Base-by-base conservation (phyloP, 495 filamentous ascomycete species). In the Bombardia bombarda region DNA sequence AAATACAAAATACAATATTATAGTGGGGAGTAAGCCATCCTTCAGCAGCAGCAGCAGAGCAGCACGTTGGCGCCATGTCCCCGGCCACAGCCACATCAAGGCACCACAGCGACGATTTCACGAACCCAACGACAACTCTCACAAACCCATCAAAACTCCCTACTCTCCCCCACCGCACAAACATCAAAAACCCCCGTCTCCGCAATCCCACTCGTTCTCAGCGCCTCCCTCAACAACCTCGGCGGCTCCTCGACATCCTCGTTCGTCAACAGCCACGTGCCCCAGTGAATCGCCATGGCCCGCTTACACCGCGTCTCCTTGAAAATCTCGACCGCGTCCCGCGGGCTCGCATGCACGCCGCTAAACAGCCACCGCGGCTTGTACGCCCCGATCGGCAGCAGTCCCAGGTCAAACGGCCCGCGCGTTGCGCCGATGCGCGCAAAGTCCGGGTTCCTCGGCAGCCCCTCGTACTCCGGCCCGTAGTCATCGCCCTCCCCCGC, bases 301-400 rank as follows among this genome's bases (percentile, higher is more conserved):
- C 67, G 71, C 57, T 80, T 74, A 66, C 92, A 98, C 47, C 77
- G 77, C 14, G 87, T 95, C 49, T 96, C 92, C 25, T 68, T 61
- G 67, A 95, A 95, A 47, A 98, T 98, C 46, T 88, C 83, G 37
- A 95, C 90, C 0, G 80, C 73, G 58, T 98, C 92, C 44, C 77
- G 83, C 1, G 92, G 92, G 62, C 94, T 84, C 7, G 85, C 86
- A 61, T 98, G 92, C 72, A 93, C 82, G 30, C 80, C 63, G 42
- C 79, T 85, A 68, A 84, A 82, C 26, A 90, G 60, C 56, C 69
- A 78, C 34, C 90, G 75, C 7, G 92, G 92, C 48, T 73, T 63
- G 57, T 98, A 98, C 17, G 92, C 92, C 20, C 90, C 92, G 47
- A 98, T 95, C 19, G 92, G 92, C 43, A 98, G 93, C 51, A 98